Evolutionary conservation across 2,329 filamentous ascomycete genomes (phyloP).

Genomic region (Westerdykella ornata): DNA sequence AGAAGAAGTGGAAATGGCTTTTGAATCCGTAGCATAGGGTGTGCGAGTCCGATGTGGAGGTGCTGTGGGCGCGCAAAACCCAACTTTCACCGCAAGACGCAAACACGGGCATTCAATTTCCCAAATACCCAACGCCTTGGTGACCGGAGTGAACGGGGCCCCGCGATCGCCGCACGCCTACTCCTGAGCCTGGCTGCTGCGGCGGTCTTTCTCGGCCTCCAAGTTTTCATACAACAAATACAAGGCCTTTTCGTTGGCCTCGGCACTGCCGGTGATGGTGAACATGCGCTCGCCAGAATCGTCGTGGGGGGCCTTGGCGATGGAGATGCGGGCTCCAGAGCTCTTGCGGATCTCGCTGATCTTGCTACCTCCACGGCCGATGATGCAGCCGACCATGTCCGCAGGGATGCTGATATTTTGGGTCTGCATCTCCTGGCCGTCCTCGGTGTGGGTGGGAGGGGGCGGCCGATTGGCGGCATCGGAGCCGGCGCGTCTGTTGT

Average conservation of each 20-base stretch:
- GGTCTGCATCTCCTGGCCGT: conserved; percentile 95
- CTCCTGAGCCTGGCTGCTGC: conserved; percentile 67
- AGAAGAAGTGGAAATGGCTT: conserved; percentile 26
- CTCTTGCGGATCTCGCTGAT: conserved; percentile 98
- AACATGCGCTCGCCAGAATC: conserved; percentile 99
- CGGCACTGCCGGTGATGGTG: conserved; percentile 93
- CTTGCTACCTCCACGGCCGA: conserved; percentile 89
- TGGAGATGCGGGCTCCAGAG: conserved; percentile 93
- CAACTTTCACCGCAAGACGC: background rate
- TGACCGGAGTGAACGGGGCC: background rate
- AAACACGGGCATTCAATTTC: background rate
- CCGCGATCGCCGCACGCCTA: conserved; percentile 21
- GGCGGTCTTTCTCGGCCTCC: conserved; percentile 97
- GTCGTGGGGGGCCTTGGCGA: conserved; percentile 94
- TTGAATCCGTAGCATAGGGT: conserved; percentile 12
- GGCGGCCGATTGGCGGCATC: conserved; percentile 72
- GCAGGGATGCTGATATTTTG: conserved; percentile 99
- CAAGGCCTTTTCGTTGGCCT: conserved; percentile 90
- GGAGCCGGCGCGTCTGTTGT: conserved; percentile 73
- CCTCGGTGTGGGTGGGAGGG: conserved; percentile 81
- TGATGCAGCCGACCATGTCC: conserved; percentile 99
- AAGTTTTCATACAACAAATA: conserved; percentile 98
- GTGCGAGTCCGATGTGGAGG: conserved; percentile 1
- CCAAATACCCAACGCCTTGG: background rate
- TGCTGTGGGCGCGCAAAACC: background rate